Evolutionary conservation across 2,329 filamentous ascomycete species (phyloP), one percentile per base, ranked within the genome.

Genomic region (Aureobasidium sp.): DNA sequence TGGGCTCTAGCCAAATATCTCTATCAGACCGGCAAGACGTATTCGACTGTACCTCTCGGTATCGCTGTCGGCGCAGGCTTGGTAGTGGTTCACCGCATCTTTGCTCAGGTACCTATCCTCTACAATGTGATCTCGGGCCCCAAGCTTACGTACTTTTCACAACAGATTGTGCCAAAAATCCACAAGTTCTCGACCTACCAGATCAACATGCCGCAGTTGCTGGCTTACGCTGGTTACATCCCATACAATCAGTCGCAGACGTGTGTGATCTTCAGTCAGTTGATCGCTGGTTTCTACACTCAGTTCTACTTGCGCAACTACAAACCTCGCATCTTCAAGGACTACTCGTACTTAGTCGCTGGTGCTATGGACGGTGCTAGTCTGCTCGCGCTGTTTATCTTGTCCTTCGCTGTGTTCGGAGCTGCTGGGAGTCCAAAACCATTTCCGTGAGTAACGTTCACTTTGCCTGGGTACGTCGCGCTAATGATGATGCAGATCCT

Each of bases 391-490:
- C 71, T 83, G 2, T 83, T 83, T 59, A 78, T 83, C 44, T 71
- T 84, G 13, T 82, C 81, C 0, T 84, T 84, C 70, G 80, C 81
- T 1, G 81, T 84, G 0, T 82, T 83, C 60, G 82, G 81, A 63
- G 67, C 65, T 12, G 66, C 64, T 36, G 67, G 67, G 1, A 46
- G 65, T 1, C 69, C 76, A 0, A 68, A 72, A 10, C 74, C 78
- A 0, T 83, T 84, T 66, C 81, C 81, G 0, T 48, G 17, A 69
- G 36, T 29, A 37, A 32, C 32, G 5, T 17, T n/a, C 6, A 6
- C 13, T 27, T 12, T 3, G 7, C 20, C 15, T 52, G 34, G 6
- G 13, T 13, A 15, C 12, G 13, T 29, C 3, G 20, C 9, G 41
- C 57, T 9, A 64, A 59, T 34, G 63, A 63, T 6, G 0, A 80